Conservation (phyloP, 2,329 filamentous ascomycete species). For the Aspergillus nomiae region DNA sequence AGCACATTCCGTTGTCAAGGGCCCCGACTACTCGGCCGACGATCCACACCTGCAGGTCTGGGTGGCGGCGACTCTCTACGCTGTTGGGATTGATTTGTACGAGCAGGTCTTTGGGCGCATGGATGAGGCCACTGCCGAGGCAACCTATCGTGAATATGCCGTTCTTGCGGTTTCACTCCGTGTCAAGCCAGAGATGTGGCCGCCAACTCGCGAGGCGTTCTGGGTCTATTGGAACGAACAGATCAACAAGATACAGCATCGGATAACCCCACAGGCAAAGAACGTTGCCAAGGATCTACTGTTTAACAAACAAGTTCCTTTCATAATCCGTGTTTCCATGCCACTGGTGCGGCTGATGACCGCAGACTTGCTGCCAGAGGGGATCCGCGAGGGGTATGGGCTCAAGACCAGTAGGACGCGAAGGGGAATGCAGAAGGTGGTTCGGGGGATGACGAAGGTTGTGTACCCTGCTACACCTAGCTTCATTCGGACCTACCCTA, state of each 20-base stretch:
- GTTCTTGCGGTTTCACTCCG: constrained; percentile 8
- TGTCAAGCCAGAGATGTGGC: constrained; percentile 10
- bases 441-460: constrained; percentile 20
- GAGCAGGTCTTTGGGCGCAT: constrained; percentile 4
- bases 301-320: constrained; percentile 28
- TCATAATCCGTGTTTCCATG: constrained; percentile 27
- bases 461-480: constrained; percentile 30
- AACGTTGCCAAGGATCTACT: constrained; percentile 9
- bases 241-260: neutral
- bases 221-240: constrained; percentile 6
- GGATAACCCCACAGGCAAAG: neutral
- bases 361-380: constrained; percentile 30
- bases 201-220: constrained; percentile 5
- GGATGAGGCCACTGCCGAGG: constrained; percentile 3
- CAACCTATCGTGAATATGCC: constrained; percentile 9
- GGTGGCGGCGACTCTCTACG: constrained; percentile 13
- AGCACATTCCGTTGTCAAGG: constrained; percentile 2
- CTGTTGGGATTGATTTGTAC: neutral
- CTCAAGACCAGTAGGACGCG: constrained; percentile 25
- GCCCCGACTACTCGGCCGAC: constrained; percentile 7
- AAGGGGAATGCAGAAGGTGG: constrained; percentile 20
- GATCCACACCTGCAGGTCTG: constrained; percentile 11
- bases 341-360: constrained; percentile 33
- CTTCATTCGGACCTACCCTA: constrained; percentile 27
- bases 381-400: constrained; percentile 30